These are phyloP conservation scores for Populus nigra DNA, from an alignment of 345 rosid species.

Conservation along the genomic window DNA sequence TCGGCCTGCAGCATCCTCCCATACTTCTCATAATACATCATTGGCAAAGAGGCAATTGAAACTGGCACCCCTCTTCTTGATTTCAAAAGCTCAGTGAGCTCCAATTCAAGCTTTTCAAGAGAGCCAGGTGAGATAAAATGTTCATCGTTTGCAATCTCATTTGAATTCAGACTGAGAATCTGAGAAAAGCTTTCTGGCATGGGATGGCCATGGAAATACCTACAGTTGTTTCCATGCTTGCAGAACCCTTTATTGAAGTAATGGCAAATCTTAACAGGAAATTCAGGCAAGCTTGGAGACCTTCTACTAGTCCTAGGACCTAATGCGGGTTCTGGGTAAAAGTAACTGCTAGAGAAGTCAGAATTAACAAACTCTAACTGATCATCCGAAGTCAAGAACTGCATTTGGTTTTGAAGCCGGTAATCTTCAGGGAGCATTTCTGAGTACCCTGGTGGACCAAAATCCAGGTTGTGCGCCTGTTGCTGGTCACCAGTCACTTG, in stretches of 20 bases:
- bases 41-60: conserved; percentile 91
- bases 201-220: conserved; percentile 71
- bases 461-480: conserved; percentile 34
- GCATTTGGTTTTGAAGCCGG: conserved; percentile 42
- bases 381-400: conserved; percentile 50
- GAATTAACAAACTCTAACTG: conserved; percentile 42
- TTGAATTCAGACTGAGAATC: conserved; percentile 39
- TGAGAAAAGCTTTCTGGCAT: conserved; percentile 52
- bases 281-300: conserved; percentile 81
- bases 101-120: conserved; percentile 79
- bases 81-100: conserved; percentile 74
- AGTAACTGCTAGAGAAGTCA: conserved; percentile 47
- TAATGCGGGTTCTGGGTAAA: conserved; percentile 41
- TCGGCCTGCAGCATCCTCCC: conserved; percentile 91
- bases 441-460: conserved; percentile 30
- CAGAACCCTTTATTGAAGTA: conserved; percentile 83
- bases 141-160: conserved; percentile 56
- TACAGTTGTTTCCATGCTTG: conserved; percentile 82
- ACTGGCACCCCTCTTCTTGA: conserved; percentile 82
- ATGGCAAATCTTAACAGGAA: conserved; percentile 83
- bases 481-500: conserved; percentile 37
- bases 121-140: conserved; percentile 56
- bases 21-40: conserved; percentile 78
- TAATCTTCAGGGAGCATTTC: conserved; percentile 40
- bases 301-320: conserved; percentile 55